phyloP scores from a whole-genome alignment of 495 filamentous ascomycete genomes.

The Neurospora sp. region DNA sequence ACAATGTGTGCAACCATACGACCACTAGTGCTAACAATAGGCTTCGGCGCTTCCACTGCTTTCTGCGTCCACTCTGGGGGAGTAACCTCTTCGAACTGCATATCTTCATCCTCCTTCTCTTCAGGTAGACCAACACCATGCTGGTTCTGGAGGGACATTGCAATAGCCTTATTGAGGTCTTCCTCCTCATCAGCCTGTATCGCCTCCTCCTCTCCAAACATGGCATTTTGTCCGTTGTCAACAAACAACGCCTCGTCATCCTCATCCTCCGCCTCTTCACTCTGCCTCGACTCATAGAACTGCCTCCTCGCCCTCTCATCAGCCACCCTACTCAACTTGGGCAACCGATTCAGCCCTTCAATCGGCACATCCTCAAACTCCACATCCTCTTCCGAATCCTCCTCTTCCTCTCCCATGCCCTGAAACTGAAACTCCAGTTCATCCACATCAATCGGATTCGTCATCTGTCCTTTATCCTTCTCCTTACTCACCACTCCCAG shows the following conservation, averaged over 20 bases:
- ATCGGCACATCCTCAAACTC: conserved; percentile 95
- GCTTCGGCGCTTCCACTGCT: conserved; percentile 41
- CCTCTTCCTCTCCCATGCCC: conserved; percentile 43
- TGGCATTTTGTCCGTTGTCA: conserved; percentile 21
- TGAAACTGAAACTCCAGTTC: conserved; percentile 51
- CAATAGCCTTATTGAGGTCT: conserved; percentile 72
- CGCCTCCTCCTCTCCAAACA: conserved; percentile 48
- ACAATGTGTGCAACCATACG: conserved; percentile 51
- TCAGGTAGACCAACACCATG: conserved; percentile 23
- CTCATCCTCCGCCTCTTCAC: conserved; percentile 3
- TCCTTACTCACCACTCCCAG: conserved; percentile 81
- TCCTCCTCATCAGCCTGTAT: conserved; percentile 53
- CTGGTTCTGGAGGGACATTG: conserved; percentile 58
- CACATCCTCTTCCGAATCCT: conserved; percentile 48
- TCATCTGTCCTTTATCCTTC: conserved; percentile 60
- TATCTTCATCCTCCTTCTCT: conserved; percentile 31
- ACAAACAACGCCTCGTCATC: conserved; percentile 62
- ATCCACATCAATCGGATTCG: conserved; percentile 87
- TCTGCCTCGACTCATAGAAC: conserved; percentile 1
- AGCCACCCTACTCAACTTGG: conserved; percentile 36
- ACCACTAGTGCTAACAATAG: conserved; percentile 41
- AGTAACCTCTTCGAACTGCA: conserved; percentile 38
- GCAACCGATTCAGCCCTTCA: conserved; percentile 82
- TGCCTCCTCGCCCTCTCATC: conserved; percentile 10
- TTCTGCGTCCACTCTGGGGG: conserved; percentile 45